Base-by-base conservation (phyloP, 2,329 filamentous ascomycete species). In the Ascochyta fabae region DNA sequence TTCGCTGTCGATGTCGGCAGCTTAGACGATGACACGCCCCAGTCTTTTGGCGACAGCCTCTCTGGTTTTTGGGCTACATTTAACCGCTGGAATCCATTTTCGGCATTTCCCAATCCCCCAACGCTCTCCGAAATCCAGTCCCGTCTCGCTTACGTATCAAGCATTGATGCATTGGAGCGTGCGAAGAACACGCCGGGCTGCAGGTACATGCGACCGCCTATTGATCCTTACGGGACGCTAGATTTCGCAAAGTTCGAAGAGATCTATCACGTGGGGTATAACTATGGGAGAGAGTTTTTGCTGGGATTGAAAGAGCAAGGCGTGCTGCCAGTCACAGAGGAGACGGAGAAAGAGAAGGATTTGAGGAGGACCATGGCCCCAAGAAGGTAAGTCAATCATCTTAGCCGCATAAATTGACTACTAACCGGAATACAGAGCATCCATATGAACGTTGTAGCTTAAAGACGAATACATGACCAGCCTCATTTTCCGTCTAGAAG, bases 211-310 rank as follows among this genome's bases (percentile, higher is more conserved):
- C 86, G 95, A 1, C 96, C 96, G 4, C 95, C 95, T 0, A 90
- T 99, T 60, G 95, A 98, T 70, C 84, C 86, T 1, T 99, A 96
- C 67, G 95, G 93, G 4, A 99, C 95, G 1, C 80, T 99, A 27
- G 95, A 99, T 55, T 99, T 99, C 80, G 91, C 88, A 59, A 97
- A 96, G 75, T 99, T 99, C 75, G 94, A 98, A 69, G 96, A 99
- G 81, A 94, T 99, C 49, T 96, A 96, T 70, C 83, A 89, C 64
- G 84, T 97, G 10, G 96, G 95, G 1, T 96, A 96, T 76, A 83
- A 85, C 50, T 99, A 88, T 70, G 95, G 92, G 4, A 88, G 89
- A 73, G 86, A 91, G 49, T 97, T 89, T 72, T 76, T 99, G 62
- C 86, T 86, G 48, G 84, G 87, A 65, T 79, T 98, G 73, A 88